Base-by-base conservation (phyloP, 768 basidiomycete genomes). In the Gloeostereum incarnatum region DNA sequence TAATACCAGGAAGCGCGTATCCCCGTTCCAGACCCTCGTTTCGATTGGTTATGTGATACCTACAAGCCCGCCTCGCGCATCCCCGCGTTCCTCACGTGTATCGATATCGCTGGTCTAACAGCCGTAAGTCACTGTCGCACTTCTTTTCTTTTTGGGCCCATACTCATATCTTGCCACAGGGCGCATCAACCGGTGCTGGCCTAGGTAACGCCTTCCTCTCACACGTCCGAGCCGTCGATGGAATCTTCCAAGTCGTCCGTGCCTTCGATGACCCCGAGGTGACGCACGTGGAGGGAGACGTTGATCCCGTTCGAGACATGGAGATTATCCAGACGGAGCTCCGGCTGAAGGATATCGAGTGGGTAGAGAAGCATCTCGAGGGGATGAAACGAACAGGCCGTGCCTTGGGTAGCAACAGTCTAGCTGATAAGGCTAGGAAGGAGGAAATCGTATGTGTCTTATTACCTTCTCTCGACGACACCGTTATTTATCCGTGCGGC, bases 211-310 rank as follows among this genome's bases (percentile, higher is more conserved):
- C 92, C 19, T 99, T 99, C 71, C 65, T 99, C 57, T 93, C 92
- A 8, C 91, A 98, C 57, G 93, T 99, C 30, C 85, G 96, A 41
- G 89, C 96, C 7, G 94, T 98, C 44, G 96, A 99, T 56, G 96
- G 96, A 51, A 99, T 99, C 53, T 99, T 98, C 71, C 96, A 98
- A 58, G 82, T 97, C 45, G 81, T 98, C 40, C 87, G 96, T 36
- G 92, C 94, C 4, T 99, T 99, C 56, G 96, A 98, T 53, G 96
- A 99, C 52, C 84, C 92, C n/a, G 96, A 99, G 51, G 92, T 99
- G 56, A 98, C 85, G 49, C 96, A 99, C 60, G 94, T 98, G 45
- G 96, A 98, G 63, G 96, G 96, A 31, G 96, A 98, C 50, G 92
- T 99, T 41, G 73, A 98, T 60, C 96, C 96, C 8, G 45, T 86